Conservation (phyloP, 192 early-diverging fungal species). For the Rhizophagus prolifer region DNA sequence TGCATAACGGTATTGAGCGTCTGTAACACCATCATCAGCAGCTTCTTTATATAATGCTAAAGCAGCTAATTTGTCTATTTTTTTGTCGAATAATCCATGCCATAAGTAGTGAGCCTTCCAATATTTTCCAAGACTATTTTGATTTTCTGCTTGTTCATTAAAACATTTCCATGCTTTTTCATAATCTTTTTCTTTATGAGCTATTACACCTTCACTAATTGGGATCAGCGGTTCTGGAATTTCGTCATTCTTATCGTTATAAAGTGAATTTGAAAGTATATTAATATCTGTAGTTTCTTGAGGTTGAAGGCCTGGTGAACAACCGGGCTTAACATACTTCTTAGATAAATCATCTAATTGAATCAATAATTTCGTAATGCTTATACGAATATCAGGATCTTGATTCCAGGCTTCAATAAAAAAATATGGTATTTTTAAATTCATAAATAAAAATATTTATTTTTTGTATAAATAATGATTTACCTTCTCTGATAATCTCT, state of each 20-base stretch:
- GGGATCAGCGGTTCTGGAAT: not conserved
- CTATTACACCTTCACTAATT: conserved; percentile 16
- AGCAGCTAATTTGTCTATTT: not conserved
- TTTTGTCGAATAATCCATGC: not conserved
- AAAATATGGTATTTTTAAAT: not conserved
- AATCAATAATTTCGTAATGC: conserved; percentile 10
- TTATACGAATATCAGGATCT: conserved; percentile 11
- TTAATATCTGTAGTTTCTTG: not conserved
- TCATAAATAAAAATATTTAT: not conserved
- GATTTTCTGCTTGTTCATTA: not conserved
- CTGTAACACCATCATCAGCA: not conserved
- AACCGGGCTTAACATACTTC: not conserved
- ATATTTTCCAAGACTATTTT: not conserved
- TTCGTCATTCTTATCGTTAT: not conserved
- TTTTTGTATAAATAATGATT: not conserved
- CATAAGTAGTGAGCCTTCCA: not conserved
- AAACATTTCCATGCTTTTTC: conserved; percentile 15
- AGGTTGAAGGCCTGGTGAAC: not conserved
- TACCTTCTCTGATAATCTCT: not conserved
- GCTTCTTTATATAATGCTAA: not conserved
- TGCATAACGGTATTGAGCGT: conserved; percentile 1
- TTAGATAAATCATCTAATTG: not conserved
- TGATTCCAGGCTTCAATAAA: not conserved
- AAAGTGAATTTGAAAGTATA: not conserved
- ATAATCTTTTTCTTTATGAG: not conserved